A percentile compares a stretch with the other conserved stretches of the same genome.
Conservation (phyloP, 192 early-diverging fungal species). For the Dissophora ornata region DNA sequence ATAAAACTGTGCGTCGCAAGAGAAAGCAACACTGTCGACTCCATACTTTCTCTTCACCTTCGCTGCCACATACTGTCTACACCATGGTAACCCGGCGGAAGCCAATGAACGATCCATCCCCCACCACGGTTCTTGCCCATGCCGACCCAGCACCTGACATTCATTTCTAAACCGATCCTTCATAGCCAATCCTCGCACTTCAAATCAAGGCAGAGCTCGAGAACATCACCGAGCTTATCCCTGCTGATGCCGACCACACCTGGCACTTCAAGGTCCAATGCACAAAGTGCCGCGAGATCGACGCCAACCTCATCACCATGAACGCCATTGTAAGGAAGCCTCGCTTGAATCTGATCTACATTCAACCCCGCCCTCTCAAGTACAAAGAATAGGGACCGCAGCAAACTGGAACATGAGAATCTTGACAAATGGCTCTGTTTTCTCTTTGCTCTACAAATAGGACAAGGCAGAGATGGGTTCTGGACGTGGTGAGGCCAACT, state of each 20-base stretch:
- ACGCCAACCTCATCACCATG: slow-evolving; percentile 74
- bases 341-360: too few relatives aligned
- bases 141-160: too few relatives aligned
- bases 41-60: too few relatives aligned
- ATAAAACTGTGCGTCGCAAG: too few relatives aligned
- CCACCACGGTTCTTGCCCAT: too few relatives aligned
- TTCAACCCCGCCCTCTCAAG: too few relatives aligned
- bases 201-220: slow-evolving; percentile 82
- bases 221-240: slow-evolving; percentile 81
- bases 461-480: slow-evolving; percentile 73
- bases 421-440: too few relatives aligned
- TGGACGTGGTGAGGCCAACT: slow-evolving; percentile 83
- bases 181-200: slow-evolving; percentile 61
- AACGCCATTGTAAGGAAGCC: slow-evolving; percentile 63
- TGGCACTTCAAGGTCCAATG: slow-evolving; percentile 85
- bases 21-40: too few relatives aligned
- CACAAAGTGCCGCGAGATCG: slow-evolving; percentile 81
- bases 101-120: too few relatives aligned
- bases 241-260: slow-evolving; percentile 68
- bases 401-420: neutral
- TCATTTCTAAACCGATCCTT: neutral
- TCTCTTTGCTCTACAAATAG: slow-evolving; percentile 21
- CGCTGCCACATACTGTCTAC: too few relatives aligned
- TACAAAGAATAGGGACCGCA: neutral
- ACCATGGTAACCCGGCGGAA: too few relatives aligned